Conservation (phyloP, 2,329 filamentous ascomycete genomes). For the Ceratocystis cacaofunesta region DNA sequence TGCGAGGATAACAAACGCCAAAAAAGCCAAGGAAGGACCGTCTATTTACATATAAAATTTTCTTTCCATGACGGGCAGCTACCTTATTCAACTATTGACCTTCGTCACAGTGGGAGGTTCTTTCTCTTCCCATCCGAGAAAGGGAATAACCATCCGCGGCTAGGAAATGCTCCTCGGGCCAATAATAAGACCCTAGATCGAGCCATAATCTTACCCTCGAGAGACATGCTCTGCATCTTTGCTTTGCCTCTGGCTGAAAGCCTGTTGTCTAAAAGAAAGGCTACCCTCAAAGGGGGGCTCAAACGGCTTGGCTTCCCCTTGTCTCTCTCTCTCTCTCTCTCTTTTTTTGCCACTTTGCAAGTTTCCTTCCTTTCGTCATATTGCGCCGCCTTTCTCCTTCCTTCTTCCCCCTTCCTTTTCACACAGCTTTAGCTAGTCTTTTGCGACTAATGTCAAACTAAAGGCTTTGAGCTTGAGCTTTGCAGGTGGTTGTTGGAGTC, state of each 20-base stretch:
- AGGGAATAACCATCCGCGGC: not conserved
- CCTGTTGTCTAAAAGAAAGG: not conserved
- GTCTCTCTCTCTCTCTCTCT: not conserved
- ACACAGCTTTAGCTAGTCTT: not conserved
- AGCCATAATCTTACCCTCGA: not conserved
- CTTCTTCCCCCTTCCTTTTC: not conserved
- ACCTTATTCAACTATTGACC: not conserved
- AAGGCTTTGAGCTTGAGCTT: no score
- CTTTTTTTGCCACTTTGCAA: not conserved
- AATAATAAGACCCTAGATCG: slow-evolving; percentile 1
- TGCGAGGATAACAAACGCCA: not conserved
- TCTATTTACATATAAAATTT: not conserved
- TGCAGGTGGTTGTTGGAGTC: no score
- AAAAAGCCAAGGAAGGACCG: not conserved
- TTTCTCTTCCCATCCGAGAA: not conserved
- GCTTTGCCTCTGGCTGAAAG: not conserved
- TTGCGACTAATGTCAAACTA: no score
- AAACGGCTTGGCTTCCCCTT: not conserved
- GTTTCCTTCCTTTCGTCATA: not conserved
- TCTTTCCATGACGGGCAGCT: not conserved
- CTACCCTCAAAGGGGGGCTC: not conserved
- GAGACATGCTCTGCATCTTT: not conserved
- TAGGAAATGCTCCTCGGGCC: not conserved
- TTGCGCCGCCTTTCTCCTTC: not conserved
- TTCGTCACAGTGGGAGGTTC: not conserved